Evolutionary conservation across 306 rosid species (phyloP), one percentile per base, ranked within the genome.

Genomic region (Leucaena leucocephala): DNA sequence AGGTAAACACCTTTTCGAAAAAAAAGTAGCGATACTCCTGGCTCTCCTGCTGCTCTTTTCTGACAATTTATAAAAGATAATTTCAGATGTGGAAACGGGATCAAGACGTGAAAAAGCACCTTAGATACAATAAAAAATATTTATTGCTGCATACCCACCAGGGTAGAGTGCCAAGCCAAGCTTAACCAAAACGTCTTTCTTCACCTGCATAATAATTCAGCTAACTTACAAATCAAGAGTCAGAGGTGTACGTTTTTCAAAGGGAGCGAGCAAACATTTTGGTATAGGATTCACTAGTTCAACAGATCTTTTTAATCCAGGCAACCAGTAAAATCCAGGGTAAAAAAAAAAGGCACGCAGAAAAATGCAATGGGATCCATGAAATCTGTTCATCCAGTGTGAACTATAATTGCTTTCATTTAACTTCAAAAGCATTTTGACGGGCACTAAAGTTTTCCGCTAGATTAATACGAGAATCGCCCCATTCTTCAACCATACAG

Each of bases 1-100:
- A 0, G 98, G 98, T 86, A 93, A 78, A 79, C 98, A 95, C 84
- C 99, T 82, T 72, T 93, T 93, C 4, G 94, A 89, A 62, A 93
- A 93, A 83, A 93, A 93, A 19, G 91, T 62, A 5, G 98, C 85
- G 67, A 95, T 95, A 71, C 83, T 88, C 77, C 83, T 86, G 4
- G 91, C 81, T 76, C 82, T 78, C 71, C 87, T 79, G 14, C 50
- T 68, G 44, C 82, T 36, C 81, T 89, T 92, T 77, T 84, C 98
- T 88, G 95, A 44, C 44, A 74, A 55, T 82, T 70, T 54, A 75
- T 74, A 45, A 76, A 76, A 27, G 27, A n/a, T 12, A 72, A 63
- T 33, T 57, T 76, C 42, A 76, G 77, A 67, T 35, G 48, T 35
- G 8, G 34, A 62, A 65, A 69, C 36, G 35, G 70, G 17, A 58